Percentiles rank a stretch among this genome's conserved stretches.
Conservation (phyloP, 768 basidiomycete species). For the Hygrophoropsis aurantiaca region DNA sequence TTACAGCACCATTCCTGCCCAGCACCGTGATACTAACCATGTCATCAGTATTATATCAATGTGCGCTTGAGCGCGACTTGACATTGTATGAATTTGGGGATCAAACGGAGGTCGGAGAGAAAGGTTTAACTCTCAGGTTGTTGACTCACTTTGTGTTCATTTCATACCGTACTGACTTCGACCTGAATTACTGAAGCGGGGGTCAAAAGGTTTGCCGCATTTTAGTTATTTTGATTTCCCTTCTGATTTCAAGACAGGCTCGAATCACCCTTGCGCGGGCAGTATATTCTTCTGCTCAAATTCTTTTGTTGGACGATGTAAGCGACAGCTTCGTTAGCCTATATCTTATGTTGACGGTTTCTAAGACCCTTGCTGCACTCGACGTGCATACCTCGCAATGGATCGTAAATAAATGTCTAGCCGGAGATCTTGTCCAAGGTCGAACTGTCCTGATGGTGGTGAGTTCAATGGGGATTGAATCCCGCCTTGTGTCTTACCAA, state of each 20-base stretch:
- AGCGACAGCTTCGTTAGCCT: no score
- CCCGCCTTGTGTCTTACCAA: no score
- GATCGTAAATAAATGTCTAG: conserved; percentile 47
- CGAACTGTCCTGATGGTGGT: no score
- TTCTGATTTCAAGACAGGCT: conserved; percentile 23
- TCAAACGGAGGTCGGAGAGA: conserved; percentile 68
- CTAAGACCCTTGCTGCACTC: conserved; percentile 49
- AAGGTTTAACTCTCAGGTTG: conserved; percentile 53
- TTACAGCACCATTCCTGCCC: neutral
- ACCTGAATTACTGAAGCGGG: conserved; percentile 41
- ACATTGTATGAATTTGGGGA: conserved; percentile 56
- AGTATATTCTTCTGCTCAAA: conserved; percentile 54
- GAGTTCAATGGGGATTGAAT: no score
- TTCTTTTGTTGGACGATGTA: conserved; percentile 74
- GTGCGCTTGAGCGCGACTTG: conserved; percentile 42
- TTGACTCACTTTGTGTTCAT: neutral
- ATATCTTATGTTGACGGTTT: neutral
- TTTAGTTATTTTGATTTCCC: conserved; percentile 2
- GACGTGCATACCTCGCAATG: conserved; percentile 52
- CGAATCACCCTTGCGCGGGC: conserved; percentile 58
- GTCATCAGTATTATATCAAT: conserved; percentile 32
- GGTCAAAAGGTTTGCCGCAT: conserved; percentile 53
- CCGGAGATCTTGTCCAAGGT: conserved; percentile 6
- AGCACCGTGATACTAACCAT: neutral
- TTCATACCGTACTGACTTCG: neutral